Percentiles rank a stretch among this genome's conserved stretches.
Evolutionary conservation across 441 rosid genomes (phyloP).

Genomic region (Erodium texanum): DNA sequence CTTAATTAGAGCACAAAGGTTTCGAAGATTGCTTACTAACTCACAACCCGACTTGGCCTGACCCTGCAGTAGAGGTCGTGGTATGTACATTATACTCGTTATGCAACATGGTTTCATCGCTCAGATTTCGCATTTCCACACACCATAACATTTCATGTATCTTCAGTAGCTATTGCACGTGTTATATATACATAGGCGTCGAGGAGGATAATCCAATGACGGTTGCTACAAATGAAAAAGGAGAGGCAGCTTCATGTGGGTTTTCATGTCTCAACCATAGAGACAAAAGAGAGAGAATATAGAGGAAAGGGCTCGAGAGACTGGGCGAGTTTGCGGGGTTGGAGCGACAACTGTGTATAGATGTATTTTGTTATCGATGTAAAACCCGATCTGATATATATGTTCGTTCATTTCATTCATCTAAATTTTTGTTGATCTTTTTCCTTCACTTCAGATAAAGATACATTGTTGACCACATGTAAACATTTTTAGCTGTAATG

Average conservation of each 20-base stretch:
- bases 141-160: too few species aligned
- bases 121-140: neutral
- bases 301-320: constrained; percentile 14
- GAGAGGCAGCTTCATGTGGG: constrained; percentile 11
- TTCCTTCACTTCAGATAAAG: neutral
- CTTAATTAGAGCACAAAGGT: constrained; percentile 37
- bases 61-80: constrained; percentile 20
- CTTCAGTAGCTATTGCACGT: constrained; percentile 13
- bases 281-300: constrained; percentile 21
- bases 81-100: constrained; percentile 20
- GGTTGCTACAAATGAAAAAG: constrained; percentile 16
- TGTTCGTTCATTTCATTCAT: constrained; percentile 13
- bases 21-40: constrained; percentile 47
- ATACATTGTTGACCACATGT: too few species aligned
- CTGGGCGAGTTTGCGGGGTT: too few species aligned
- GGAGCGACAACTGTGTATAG: constrained; percentile 18
- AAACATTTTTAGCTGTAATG: too few species aligned
- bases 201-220: constrained; percentile 8
- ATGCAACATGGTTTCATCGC: neutral
- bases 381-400: constrained; percentile 14
- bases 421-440: too few species aligned
- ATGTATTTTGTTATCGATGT: too few species aligned
- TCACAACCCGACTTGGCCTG: constrained; percentile 19
- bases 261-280: constrained; percentile 14
- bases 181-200: constrained; percentile 5